Evolutionary conservation across 2,329 filamentous ascomycete species (phyloP).

Genomic region (Ceratocystis cubensis): DNA sequence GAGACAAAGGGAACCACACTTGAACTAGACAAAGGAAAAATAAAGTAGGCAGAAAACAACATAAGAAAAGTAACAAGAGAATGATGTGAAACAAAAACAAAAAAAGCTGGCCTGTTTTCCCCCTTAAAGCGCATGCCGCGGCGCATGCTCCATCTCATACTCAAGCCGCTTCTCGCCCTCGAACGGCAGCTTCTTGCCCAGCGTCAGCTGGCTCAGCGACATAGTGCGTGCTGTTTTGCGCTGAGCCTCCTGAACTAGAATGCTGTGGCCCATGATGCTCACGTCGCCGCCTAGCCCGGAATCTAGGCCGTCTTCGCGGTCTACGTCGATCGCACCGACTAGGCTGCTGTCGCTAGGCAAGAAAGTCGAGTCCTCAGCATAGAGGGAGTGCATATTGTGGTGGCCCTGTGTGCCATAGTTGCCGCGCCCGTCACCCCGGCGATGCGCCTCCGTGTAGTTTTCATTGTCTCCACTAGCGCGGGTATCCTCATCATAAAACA

Average conservation of each 20-base stretch:
- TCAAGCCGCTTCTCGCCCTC: conserved; percentile 15
- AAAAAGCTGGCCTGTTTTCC: neutral
- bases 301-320: conserved; percentile 10
- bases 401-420: conserved; percentile 26
- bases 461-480: conserved; percentile 3
- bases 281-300: neutral
- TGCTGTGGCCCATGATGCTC: neutral
- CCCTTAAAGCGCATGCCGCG: conserved; percentile 13
- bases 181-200: conserved; percentile 29
- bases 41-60: neutral
- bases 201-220: conserved; percentile 49
- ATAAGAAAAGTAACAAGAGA: neutral
- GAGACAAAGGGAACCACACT: neutral
- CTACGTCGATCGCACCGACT: conserved; percentile 23
- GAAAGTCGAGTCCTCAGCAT: conserved; percentile 18
- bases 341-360: conserved; percentile 14
- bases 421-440: neutral
- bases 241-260: conserved; percentile 22
- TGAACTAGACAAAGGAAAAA: neutral
- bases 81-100: neutral
- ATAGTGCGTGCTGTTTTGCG: conserved; percentile 51
- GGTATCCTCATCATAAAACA: conserved; percentile 2
- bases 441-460: conserved; percentile 21
- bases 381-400: conserved; percentile 26
- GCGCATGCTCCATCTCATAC: conserved; percentile 25